phyloP scores from a whole-genome alignment of 1,284 basidiomycete species.

The Ganoderma lingzhi region DNA sequence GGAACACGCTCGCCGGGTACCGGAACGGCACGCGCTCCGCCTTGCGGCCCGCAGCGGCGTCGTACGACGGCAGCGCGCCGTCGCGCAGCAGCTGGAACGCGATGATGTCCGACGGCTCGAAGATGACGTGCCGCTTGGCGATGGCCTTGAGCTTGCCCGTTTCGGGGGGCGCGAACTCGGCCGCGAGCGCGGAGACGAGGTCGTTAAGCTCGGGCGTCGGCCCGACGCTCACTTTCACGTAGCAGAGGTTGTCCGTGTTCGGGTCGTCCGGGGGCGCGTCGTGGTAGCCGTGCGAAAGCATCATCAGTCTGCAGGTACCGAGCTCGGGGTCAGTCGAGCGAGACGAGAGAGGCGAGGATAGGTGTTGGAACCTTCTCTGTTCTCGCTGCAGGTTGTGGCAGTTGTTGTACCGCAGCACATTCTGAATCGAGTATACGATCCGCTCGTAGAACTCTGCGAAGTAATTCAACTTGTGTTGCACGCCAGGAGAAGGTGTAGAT shows the following conservation, averaged over 20 bases:
- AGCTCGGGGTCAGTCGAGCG: background rate
- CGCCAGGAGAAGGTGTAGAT: background rate
- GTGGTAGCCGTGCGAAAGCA: constrained; percentile 50
- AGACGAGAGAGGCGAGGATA: background rate
- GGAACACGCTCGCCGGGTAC: constrained; percentile 69
- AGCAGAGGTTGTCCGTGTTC: constrained; percentile 44
- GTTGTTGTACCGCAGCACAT: constrained; percentile 33
- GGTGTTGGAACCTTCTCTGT: constrained; percentile 40
- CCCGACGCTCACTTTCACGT: constrained; percentile 51
- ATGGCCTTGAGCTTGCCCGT: constrained; percentile 16
- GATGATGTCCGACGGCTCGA: constrained; percentile 66
- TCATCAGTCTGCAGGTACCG: constrained; percentile 45
- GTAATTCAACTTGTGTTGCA: background rate
- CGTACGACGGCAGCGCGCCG: constrained; percentile 38
- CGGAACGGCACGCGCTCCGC: constrained; percentile 55
- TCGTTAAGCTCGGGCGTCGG: constrained; percentile 54
- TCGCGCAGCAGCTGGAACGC: constrained; percentile 60
- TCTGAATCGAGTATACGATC: constrained; percentile 46
- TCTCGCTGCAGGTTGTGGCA: constrained; percentile 19
- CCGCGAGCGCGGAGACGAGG: constrained; percentile 64
- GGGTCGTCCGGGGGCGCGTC: constrained; percentile 43
- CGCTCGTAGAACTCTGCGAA: constrained; percentile 48
- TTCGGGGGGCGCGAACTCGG: constrained; percentile 49
- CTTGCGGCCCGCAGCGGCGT: constrained; percentile 35
- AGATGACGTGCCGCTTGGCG: constrained; percentile 56